Base-by-base conservation (phyloP, 257 asterid genomes). In the Nicotiana benthamiana region DNA sequence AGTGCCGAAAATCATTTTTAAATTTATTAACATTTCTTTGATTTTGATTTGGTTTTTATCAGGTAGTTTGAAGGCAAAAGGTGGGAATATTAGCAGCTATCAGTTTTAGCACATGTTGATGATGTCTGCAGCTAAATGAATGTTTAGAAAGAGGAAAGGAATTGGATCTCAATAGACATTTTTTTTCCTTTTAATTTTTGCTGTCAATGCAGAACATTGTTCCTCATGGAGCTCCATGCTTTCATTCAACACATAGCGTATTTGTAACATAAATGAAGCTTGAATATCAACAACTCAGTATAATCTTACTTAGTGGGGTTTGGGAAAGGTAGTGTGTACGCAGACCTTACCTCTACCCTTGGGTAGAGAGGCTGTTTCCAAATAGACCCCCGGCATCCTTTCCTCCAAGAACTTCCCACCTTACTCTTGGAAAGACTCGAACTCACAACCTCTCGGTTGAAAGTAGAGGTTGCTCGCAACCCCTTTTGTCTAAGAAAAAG, bases 41-140 rank as follows among this genome's bases (percentile, higher is more conserved):
- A 59, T 57, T 72, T 9, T 83, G 52, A 36, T 20, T 6, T 57
- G 63, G 2, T 9, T 75, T 46, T 68, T 30, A 83, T 79, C 89
- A 91, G 97, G 84, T 85, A 93, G 95, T 85, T 77, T 80, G 88
- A 82, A 82, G 86, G 86, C 52, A 82, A 86, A 82, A 80, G 83
- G 86, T 86, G 90, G 88, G 85, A 83, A 59, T 26, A 75, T 8
- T 40, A 40, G 28, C 59, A 75, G 40, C 60, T 54, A 54, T 17
- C 60, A 54, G 10, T 54, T 54, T 17, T 54, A 54, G 60, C 22
- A 7, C 2, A 7, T 32, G 79, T 6, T 79, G 74, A 48, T 79
- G 79, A 12, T 54, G 24, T 54, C 60, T 54, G 63, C 63, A 61
- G 87, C 64, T 83, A 82, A 53, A 75, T 68, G 20, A 48, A 75